Base-by-base conservation (phyloP, 768 basidiomycete genomes). In the Kwoniella europaea region DNA sequence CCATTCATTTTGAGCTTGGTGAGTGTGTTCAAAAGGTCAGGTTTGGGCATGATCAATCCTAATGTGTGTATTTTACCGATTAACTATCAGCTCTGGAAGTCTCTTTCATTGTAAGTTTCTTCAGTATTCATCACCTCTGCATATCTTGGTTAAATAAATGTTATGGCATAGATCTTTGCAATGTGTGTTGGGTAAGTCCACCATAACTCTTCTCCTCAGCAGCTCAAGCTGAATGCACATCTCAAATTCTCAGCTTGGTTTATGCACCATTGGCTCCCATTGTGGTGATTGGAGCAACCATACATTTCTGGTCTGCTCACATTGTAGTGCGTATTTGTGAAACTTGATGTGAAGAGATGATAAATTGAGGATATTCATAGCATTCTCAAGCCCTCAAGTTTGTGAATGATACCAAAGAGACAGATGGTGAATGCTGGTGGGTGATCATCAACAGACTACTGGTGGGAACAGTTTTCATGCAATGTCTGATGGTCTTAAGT, bases 211-310 rank as follows among this genome's bases (percentile, higher is more conserved):
- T 6, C 35, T 35, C 6, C 35, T 35, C 4, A 1, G 4, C 35
- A 35, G 35, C 35, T 35, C 35, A 35, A 6, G 35, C 35, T 35
- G 35, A 35, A 24, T 24, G 24, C 1, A 24, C 24, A 24, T 24
- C 24, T 24, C 24, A 24, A 24, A 24, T 24, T 24, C 24, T 24
- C 24, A 24, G 24, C 24, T 2, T 24, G 35, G 90, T 96, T 10
- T 98, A 98, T 76, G 92, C 95, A 0, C 95, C 96, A 18, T 85
- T 98, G 7, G 94, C 95, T 1, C 96, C 96, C 1, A 85, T 98
- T 29, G 94, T 98, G 13, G 87, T 87, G 7, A 86, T 94, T 24
- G 91, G 91, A 29, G 92, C 90, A 5, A 90, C 91, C 1, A 83
- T 92, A 54, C 92, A 94, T 55, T 91, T 94, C 81, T 97, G 93